Evolutionary conservation across 768 basidiomycete species (phyloP), one percentile per base, ranked within the genome.

Genomic region (Rubroboletus satanas): DNA sequence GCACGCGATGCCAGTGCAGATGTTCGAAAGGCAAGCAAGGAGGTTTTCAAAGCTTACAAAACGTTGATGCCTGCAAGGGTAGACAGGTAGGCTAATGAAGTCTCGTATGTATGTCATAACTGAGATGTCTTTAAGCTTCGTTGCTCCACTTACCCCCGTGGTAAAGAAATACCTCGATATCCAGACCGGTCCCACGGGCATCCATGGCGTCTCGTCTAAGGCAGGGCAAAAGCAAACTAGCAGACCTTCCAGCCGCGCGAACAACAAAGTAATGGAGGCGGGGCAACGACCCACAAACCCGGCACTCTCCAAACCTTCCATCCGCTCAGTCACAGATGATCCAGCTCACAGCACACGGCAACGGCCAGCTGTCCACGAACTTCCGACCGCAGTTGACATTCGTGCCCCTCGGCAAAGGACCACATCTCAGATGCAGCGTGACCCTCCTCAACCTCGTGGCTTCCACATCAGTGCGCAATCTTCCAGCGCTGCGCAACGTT

Each of bases 1-100:
- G 87, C 83, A 14, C 79, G 81, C 29, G 92, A 94, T 69, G 81
- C 88, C 5, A 88, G 79, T 63, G 83, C 85, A 26, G 90, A 91
- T 46, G 80, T 92, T 29, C 77, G 92, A 59, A 87, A 83, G 66
- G 68, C 82, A 9, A 81, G 83, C 56, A 81, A 83, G 64, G 79
- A 84, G 60, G 73, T 93, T 4, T 94, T 89, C 63, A 87, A 84
- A 54, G 85, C 83, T 0, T 93, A 93, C 69, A 83, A 83, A 57
- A 70, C 83, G 3, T 68, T 92, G 31, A 75, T 92, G 43, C 90
- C 92, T 4, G 67, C 69, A 21, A 77, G 90, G 43, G 78, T 93
- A 4, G 82, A 85, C 28, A 79, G 72, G 92, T 92, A 64, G 11
- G 78, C 68, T 5, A 21, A 52, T 17, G 8, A 50, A 11, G 12